Evolutionary conservation across 2,329 filamentous ascomycete species (phyloP), one percentile per base, ranked within the genome.

Genomic region (Cordyceps cateniannulata): DNA sequence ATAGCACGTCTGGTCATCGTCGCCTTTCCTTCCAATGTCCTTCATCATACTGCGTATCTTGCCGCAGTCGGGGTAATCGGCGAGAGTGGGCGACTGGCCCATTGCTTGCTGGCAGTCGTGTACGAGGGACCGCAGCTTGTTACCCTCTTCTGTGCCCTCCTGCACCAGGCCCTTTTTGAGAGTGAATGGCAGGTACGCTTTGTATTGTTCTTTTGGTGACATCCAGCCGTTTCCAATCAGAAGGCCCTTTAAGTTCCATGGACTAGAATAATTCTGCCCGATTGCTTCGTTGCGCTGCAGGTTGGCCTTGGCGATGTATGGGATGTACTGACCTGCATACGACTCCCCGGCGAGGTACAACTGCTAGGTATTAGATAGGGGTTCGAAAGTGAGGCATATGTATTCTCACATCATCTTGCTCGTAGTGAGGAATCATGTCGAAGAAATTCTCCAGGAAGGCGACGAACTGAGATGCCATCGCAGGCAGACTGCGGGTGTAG

Each of bases 401-500:
- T 6, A 42, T 42, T 5, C 38, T 42, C 38, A 42, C 38, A 5
- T 42, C 38, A 6, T 42, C 38, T 42, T 47, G 44, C 20, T 47
- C 20, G 72, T 96, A 96, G 69, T 99, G 89, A 0, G 95, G 95
- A 71, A 99, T 99, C 8, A 98, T 68, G 12, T 77, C 77, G 71
- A 96, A 99, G 83, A 88, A 99, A 73, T 93, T 95, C 67, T 96
- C 91, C 68, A 99, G 74, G 70, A 99, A 99, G 1, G 79, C 78
- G 49, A 98, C 76, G 72, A 99, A 96, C 66, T 98, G 91, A 38
- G 85, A 79, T 40, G 93, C 89, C 93, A 98, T 96, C 66, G 93
- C 84, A 62, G 89, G 84, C 63, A 99, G 81, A 72, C 97, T 93
- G 66, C 87, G 85, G 20, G 97, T 73, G 70, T 90, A 98, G 69